phyloP scores from a whole-genome alignment of 352 stramenopile species.

The Phytophthora hybrid region DNA sequence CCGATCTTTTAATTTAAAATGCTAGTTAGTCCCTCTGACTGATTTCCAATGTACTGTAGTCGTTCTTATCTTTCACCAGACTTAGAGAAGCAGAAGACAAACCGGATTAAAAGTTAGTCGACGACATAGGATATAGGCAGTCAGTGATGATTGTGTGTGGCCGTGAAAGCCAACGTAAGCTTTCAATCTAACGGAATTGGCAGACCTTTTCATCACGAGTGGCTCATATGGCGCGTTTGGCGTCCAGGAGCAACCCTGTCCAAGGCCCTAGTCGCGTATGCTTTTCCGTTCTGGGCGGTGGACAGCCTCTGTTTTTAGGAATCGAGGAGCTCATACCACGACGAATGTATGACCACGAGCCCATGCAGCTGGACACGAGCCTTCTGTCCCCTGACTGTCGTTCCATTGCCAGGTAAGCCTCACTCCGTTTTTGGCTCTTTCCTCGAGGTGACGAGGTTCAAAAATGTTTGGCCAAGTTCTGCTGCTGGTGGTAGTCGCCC shows the following conservation, averaged over 20 bases:
- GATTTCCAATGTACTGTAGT: background rate
- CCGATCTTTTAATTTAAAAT: background rate
- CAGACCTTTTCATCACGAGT: slow-evolving; percentile 9
- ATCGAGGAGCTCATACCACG: slow-evolving; percentile 11
- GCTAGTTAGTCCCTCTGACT: background rate
- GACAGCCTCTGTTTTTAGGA: slow-evolving; percentile 23
- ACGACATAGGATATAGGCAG: no score
- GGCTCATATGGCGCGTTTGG: slow-evolving; percentile 9
- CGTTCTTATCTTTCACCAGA: background rate
- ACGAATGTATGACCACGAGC: background rate
- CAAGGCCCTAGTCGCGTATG: slow-evolving; percentile 8
- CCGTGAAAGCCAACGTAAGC: background rate
- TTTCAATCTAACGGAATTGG: background rate
- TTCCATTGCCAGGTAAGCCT: background rate
- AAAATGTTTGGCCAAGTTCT: slow-evolving; percentile 3
- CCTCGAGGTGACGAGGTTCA: background rate
- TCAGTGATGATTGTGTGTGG: background rate
- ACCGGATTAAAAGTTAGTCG: no score
- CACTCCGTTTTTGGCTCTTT: slow-evolving; percentile 11
- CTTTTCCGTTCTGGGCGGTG: slow-evolving; percentile 21
- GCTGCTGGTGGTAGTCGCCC: background rate
- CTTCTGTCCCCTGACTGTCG: background rate
- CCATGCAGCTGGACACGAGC: background rate
- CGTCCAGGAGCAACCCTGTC: slow-evolving; percentile 23
- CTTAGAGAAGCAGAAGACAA: background rate